Conservation (phyloP, 768 basidiomycete species). For the Udeniomyces megalosporus region DNA sequence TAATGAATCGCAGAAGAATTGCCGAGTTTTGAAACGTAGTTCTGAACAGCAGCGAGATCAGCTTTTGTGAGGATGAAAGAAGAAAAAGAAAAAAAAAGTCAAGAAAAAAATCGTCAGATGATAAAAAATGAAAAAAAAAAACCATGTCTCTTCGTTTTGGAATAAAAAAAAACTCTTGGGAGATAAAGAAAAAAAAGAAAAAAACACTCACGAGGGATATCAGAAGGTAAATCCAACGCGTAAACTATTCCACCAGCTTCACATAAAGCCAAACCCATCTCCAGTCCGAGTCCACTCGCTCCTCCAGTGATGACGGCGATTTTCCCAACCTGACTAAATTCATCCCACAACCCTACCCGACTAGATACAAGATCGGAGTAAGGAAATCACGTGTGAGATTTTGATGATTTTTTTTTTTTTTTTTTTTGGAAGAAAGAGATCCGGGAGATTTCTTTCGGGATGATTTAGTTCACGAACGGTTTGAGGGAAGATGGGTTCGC, state of each 20-base stretch:
- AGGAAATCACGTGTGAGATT: too few relatives aligned
- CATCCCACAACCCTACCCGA: too few relatives aligned
- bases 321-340: too few relatives aligned
- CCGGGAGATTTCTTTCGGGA: too few relatives aligned
- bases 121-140: neutral
- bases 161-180: neutral
- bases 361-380: too few relatives aligned
- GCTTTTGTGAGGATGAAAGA: neutral
- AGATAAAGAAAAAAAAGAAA: neutral
- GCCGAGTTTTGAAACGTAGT: conserved; percentile 25
- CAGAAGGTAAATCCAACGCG: conserved; percentile 17
- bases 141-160: neutral
- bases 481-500: too few relatives aligned
- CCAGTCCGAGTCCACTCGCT: conserved; percentile 46
- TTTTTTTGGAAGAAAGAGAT: too few relatives aligned
- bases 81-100: neutral
- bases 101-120: neutral
- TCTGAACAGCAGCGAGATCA: conserved; percentile 16
- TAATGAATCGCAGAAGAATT: conserved; percentile 41
- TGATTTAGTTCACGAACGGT: too few relatives aligned
- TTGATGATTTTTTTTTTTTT: too few relatives aligned
- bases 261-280: conserved; percentile 57
- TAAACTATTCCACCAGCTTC: conserved; percentile 49
- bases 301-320: too few relatives aligned
- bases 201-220: neutral